Percentiles rank a stretch among this genome's conserved stretches.
phyloP scores from a whole-genome alignment of 1,139 yeast species.

The Hyphopichia fennica region DNA sequence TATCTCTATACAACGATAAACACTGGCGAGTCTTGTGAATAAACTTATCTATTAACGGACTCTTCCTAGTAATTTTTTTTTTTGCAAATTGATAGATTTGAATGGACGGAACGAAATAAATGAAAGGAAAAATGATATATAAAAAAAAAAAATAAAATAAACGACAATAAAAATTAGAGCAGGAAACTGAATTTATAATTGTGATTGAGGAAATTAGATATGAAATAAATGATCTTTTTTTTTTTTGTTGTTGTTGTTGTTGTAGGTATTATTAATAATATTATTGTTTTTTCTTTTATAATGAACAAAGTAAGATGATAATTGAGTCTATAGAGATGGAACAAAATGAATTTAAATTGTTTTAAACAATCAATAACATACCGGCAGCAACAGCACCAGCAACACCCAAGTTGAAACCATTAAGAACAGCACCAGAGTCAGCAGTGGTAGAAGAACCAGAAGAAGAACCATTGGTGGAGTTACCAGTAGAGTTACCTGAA shows the following conservation, averaged over 20 bases:
- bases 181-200: background rate
- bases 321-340: no score
- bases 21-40: background rate
- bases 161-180: no score
- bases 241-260: no score
- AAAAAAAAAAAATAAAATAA: background rate
- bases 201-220: background rate
- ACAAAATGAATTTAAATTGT: no score
- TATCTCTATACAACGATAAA: background rate
- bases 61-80: background rate
- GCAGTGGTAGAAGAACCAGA: conserved; percentile 14
- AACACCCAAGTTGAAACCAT: conserved; percentile 27
- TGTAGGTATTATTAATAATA: no score
- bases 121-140: background rate
- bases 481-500: conserved; percentile 7
- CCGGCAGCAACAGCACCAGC: conserved; percentile 40
- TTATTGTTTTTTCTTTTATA: no score
- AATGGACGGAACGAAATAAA: background rate
- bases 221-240: no score
- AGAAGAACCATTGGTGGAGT: conserved; percentile 12
- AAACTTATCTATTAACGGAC: background rate
- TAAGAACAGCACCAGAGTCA: conserved; percentile 19
- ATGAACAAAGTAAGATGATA: background rate
- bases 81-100: background rate
- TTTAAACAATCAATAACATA: conserved; percentile 21